Evolutionary conservation across 2,329 filamentous ascomycete genomes (phyloP).

Genomic region (Trichoderma sp.): DNA sequence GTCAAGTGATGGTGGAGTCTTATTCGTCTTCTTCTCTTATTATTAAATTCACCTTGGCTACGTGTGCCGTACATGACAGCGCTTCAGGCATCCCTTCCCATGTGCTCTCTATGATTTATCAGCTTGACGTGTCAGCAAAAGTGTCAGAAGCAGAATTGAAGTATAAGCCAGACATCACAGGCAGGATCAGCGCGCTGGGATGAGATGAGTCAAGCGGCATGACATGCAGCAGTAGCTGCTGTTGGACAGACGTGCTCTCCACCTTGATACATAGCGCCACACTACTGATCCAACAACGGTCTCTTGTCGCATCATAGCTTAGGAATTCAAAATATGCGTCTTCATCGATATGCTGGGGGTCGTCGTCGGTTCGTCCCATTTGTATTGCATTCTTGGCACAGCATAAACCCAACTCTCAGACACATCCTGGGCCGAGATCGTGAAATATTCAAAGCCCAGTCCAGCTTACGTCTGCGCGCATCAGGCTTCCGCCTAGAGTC

Average conservation of each 20-base stretch:
- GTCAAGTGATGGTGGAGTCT: neutral
- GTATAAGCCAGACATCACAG: neutral
- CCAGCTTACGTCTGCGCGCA: neutral
- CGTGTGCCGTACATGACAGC: neutral
- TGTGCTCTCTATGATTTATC: neutral
- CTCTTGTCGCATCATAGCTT: neutral
- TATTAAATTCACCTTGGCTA: neutral
- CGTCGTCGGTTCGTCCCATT: neutral
- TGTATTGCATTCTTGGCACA: neutral
- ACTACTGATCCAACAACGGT: conserved; percentile 9
- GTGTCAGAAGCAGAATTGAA: neutral
- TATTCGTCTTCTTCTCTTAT: neutral
- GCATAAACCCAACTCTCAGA: neutral
- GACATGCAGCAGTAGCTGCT: conserved; percentile 15
- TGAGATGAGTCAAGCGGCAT: conserved; percentile 11
- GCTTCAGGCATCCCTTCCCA: neutral
- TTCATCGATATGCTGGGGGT: neutral
- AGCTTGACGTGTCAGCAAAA: neutral
- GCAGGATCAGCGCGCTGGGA: neutral
- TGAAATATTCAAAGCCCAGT: too few species aligned
- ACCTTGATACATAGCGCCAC: conserved; percentile 12
- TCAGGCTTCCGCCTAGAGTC: neutral
- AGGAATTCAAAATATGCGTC: neutral
- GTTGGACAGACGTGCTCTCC: conserved; percentile 3
- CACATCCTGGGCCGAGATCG: neutral